A percentile compares a stretch with the other conserved stretches of the same genome.
phyloP scores from a whole-genome alignment of 495 filamentous ascomycete genomes.

The Penicillium atrosanguineum region DNA sequence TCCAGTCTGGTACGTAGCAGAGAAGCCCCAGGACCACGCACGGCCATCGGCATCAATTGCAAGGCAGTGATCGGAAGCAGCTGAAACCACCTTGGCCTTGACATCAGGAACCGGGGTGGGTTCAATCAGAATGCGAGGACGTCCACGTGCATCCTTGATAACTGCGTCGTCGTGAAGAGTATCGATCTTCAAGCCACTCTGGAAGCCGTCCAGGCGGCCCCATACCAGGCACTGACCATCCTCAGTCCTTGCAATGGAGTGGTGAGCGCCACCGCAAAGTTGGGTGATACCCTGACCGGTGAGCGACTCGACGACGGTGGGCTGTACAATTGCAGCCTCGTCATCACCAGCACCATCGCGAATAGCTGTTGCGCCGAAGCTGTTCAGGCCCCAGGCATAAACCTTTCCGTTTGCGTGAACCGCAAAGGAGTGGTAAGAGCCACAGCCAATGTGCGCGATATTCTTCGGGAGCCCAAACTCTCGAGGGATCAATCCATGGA shows the following conservation, averaged over 20 bases:
- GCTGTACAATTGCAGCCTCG: conserved; percentile 54
- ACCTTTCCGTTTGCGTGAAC: conserved; percentile 68
- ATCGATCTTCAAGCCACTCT: conserved; percentile 54
- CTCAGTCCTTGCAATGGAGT: conserved; percentile 53
- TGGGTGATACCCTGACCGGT: conserved; percentile 38
- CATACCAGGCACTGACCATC: conserved; percentile 56
- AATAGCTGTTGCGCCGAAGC: conserved; percentile 77
- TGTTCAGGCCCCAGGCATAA: conserved; percentile 86
- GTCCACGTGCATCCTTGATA: conserved; percentile 47
- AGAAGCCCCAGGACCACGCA: conserved; percentile 64
- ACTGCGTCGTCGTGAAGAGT: conserved; percentile 46
- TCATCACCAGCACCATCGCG: conserved; percentile 65
- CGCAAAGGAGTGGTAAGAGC: conserved; percentile 65
- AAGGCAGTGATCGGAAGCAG: conserved; percentile 58
- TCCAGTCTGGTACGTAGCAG: conserved; percentile 61
- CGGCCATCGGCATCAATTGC: conserved; percentile 55
- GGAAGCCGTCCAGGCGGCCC: conserved; percentile 59
- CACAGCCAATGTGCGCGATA: conserved; percentile 53
- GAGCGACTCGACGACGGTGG: conserved; percentile 60
- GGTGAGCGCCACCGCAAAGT: conserved; percentile 56
- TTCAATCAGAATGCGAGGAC: conserved; percentile 53
- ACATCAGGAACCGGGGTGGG: conserved; percentile 52
- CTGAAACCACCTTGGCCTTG: conserved; percentile 42
- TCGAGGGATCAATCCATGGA: conserved; percentile 62
- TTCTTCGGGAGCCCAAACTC: conserved; percentile 65